phyloP scores from a whole-genome alignment of 306 rosid species.

The Casuarina glauca region DNA sequence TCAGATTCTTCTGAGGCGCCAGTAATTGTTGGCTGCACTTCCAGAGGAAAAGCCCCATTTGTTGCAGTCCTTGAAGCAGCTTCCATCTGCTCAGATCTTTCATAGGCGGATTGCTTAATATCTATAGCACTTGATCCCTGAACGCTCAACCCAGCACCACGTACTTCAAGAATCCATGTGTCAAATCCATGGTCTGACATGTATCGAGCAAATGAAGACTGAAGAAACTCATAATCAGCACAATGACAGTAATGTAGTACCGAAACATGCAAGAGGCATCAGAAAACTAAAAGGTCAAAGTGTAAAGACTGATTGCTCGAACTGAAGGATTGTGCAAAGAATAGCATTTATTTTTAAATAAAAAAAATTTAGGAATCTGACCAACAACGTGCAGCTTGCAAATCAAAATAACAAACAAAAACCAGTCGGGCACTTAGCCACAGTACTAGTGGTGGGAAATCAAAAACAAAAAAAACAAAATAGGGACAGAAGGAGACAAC shows the following conservation, averaged over 20 bases:
- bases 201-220: slow-evolving; percentile 94
- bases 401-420: background rate
- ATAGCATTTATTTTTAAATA: background rate
- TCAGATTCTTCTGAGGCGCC: slow-evolving; percentile 40
- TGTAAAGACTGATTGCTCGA: background rate
- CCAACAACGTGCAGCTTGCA: background rate
- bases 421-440: background rate
- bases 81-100: slow-evolving; percentile 72
- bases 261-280: background rate
- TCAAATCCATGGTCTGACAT: slow-evolving; percentile 95
- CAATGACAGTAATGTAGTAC: background rate
- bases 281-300: background rate
- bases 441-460: background rate
- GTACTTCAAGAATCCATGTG: slow-evolving; percentile 95
- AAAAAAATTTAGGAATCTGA: background rate
- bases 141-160: slow-evolving; percentile 95
- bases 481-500: background rate
- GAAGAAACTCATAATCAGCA: slow-evolving; percentile 35
- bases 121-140: slow-evolving; percentile 50
- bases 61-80: slow-evolving; percentile 49
- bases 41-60: slow-evolving; percentile 45
- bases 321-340: background rate
- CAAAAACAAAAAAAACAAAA: no score
- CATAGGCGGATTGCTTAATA: slow-evolving; percentile 58
- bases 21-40: slow-evolving; percentile 42